Conservation (phyloP, 176 grass and related monocot genomes). For the Cymbopogon citratus region DNA sequence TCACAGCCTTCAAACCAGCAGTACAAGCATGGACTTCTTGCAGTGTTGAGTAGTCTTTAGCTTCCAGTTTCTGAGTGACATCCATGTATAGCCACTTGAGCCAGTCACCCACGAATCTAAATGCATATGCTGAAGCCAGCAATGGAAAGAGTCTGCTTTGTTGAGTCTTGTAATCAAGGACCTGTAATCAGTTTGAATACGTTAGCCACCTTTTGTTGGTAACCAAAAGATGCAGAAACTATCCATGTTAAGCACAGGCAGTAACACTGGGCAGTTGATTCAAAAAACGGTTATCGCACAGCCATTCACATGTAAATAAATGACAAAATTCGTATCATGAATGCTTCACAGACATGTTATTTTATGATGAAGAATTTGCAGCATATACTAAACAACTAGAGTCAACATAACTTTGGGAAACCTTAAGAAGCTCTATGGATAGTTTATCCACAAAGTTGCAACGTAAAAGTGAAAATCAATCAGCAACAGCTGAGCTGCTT, state of each 20-base stretch:
- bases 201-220: constrained; percentile 3
- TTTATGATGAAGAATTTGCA: not conserved
- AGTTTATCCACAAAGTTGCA: not conserved
- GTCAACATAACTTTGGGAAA: not conserved
- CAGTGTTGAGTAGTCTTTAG: constrained; percentile 94
- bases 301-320: not conserved
- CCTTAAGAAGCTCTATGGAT: not conserved
- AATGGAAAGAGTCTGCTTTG: constrained; percentile 96
- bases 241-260: not conserved
- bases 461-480: not conserved
- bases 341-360: too few species aligned
- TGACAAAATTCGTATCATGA: too few species aligned
- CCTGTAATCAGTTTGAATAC: constrained; percentile 44
- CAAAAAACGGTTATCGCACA: not conserved
- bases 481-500: not conserved
- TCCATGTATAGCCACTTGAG: constrained; percentile 93
- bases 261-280: not conserved
- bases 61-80: constrained; percentile 73
- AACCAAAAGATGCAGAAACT: not conserved
- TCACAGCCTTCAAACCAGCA: constrained; percentile 91
- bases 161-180: constrained; percentile 98
- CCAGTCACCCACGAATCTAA: constrained; percentile 94
- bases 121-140: constrained; percentile 93
- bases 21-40: constrained; percentile 94
- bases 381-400: not conserved